A percentile compares a stretch with the other conserved stretches of the same genome.
Evolutionary conservation across 768 basidiomycete genomes (phyloP).

Genomic region (Tulasnella sp.): DNA sequence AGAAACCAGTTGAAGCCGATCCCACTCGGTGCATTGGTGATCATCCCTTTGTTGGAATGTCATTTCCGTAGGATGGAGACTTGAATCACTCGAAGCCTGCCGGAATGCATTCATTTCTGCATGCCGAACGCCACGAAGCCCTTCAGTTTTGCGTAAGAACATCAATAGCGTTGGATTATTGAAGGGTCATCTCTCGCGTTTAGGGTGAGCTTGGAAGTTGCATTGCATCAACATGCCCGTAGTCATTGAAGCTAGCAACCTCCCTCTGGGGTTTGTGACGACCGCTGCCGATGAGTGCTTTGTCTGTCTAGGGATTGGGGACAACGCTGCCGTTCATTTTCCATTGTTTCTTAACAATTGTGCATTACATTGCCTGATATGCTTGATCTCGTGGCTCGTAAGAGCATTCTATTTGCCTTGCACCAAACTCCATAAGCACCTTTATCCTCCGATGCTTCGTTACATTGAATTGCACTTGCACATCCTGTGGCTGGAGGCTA

Average conservation of each 20-base stretch:
- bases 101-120: not conserved
- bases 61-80: not conserved
- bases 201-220: not conserved
- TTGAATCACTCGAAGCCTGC: not conserved
- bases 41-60: not conserved
- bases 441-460: not conserved
- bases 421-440: not conserved
- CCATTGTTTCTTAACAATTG: not conserved
- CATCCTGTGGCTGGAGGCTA: not conserved
- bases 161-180: not conserved
- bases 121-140: constrained; percentile 2
- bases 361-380: not conserved
- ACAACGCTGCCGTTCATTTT: not conserved
- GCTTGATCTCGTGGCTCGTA: not conserved
- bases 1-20: not conserved
- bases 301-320: not conserved
- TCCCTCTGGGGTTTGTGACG: not conserved
- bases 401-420: not conserved
- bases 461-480: not conserved
- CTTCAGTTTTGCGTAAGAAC: not conserved
- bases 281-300: not conserved
- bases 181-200: not conserved
- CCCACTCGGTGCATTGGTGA: not conserved
- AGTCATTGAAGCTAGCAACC: not conserved
- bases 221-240: not conserved